phyloP scores from a whole-genome alignment of 768 basidiomycete species.

The Gelatoporia subvermispora region DNA sequence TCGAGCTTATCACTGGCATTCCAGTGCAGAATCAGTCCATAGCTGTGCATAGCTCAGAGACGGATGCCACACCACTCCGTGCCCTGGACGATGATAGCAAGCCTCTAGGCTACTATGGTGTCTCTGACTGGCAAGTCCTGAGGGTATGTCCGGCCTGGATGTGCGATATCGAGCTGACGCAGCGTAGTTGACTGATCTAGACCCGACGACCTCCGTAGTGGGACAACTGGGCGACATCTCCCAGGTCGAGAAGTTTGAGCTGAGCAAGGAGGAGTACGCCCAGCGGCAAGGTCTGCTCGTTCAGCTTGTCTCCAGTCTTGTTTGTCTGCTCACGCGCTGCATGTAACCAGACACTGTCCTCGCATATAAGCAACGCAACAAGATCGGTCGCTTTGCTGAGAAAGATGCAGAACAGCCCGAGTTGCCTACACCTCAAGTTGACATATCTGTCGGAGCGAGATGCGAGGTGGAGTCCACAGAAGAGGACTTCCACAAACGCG shows the following conservation, averaged over 20 bases:
- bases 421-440: constrained; percentile 25
- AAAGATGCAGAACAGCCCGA: constrained; percentile 33
- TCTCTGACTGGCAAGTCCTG: constrained; percentile 74
- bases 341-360: constrained; percentile 70
- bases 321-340: constrained; percentile 4
- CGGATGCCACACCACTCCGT: constrained; percentile 43
- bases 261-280: constrained; percentile 79
- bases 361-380: constrained; percentile 80
- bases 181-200: constrained; percentile 62
- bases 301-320: too few species aligned
- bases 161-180: background rate
- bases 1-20: constrained; percentile 91
- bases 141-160: constrained; percentile 47
- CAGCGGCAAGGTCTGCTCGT: constrained; percentile 59
- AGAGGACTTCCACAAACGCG: constrained; percentile 69
- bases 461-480: constrained; percentile 79
- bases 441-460: constrained; percentile 66
- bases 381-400: constrained; percentile 84
- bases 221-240: constrained; percentile 84
- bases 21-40: constrained; percentile 69
- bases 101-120: constrained; percentile 69
- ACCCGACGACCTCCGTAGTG: constrained; percentile 70
- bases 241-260: constrained; percentile 89
- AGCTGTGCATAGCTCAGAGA: constrained; percentile 54
- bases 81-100: constrained; percentile 61